These are phyloP conservation scores for Elaeis oleifera DNA, from an alignment of 202 grass and related monocot genomes.

Conservation along the genomic window DNA sequence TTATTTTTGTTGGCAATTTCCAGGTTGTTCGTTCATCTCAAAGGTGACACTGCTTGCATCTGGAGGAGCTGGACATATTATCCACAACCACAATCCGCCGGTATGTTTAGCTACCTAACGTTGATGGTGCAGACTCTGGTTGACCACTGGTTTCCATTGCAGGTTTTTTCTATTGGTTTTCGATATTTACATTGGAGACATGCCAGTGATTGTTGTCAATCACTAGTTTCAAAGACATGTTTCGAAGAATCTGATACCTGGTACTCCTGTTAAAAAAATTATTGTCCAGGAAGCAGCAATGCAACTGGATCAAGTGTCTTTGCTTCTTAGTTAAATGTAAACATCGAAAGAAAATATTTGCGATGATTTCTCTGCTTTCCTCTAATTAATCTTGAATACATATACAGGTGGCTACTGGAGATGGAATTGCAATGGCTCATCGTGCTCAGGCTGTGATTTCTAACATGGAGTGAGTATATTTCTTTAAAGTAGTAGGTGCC, in stretches of 20 bases:
- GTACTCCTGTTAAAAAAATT: no score
- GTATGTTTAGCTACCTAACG: conserved; percentile 28
- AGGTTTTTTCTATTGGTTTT: no score
- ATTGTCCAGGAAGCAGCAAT: no score
- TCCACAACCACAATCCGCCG: conserved; percentile 75
- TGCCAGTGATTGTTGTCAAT: no score
- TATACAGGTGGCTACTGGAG: conserved; percentile 82
- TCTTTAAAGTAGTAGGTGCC: not conserved
- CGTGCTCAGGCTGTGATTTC: conserved; percentile 94
- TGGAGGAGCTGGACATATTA: conserved; percentile 94
- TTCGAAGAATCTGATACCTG: no score
- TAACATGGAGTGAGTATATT: conserved; percentile 95
- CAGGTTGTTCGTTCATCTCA: conserved; percentile 80
- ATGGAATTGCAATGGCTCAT: conserved; percentile 92
- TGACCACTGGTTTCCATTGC: not conserved
- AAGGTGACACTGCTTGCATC: conserved; percentile 91
- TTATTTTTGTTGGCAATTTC: conserved; percentile 22
- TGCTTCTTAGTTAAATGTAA: conserved; percentile 18
- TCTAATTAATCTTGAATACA: not conserved
- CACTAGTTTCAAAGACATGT: no score
- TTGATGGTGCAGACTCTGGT: conserved; percentile 19
- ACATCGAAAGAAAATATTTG: not conserved
- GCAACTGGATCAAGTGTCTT: not conserved
- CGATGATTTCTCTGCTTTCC: no score
- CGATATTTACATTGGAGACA: no score